Conservation (phyloP, 2,329 filamentous ascomycete genomes). For the Colletotrichum acutatum region DNA sequence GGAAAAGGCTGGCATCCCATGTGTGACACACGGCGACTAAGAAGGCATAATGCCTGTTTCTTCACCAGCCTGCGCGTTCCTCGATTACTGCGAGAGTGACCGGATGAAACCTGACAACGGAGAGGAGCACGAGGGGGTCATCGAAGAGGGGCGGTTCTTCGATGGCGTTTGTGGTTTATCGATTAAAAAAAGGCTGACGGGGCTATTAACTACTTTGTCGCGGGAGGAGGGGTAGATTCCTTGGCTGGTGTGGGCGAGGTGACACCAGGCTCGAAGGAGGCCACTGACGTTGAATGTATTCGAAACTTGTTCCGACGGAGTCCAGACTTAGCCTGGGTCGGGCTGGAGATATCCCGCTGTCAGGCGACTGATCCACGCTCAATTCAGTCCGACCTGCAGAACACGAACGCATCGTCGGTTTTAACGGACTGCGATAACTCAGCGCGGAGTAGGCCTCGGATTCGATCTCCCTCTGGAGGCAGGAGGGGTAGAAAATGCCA, state of each 20-base stretch:
- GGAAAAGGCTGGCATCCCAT: neutral
- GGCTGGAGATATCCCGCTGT: neutral
- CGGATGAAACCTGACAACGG: constrained; percentile 18
- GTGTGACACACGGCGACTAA: neutral
- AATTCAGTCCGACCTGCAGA: neutral
- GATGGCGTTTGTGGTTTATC: constrained; percentile 11
- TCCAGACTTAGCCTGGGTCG: constrained; percentile 2
- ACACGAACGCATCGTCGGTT: neutral
- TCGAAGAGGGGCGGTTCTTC: neutral
- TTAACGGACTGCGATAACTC: neutral
- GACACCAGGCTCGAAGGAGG: constrained; percentile 14
- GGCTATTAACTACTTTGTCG: neutral
- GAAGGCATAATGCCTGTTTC: constrained; percentile 13
- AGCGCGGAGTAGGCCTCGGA: neutral
- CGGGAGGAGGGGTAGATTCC: constrained; percentile 22
- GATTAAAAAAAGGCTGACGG: constrained; percentile 12
- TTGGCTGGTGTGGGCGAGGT: constrained; percentile 21
- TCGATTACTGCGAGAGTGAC: neutral
- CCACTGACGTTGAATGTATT: constrained; percentile 7
- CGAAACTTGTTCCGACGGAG: constrained; percentile 16
- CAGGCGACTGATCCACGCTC: neutral
- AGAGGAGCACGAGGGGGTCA: neutral
- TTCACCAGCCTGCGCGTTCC: neutral
- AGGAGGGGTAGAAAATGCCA: neutral
- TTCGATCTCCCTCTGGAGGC: neutral